These are phyloP conservation scores for Phytophthora citricola DNA, from an alignment of 352 stramenopile genomes.

Conservation along the genomic window DNA sequence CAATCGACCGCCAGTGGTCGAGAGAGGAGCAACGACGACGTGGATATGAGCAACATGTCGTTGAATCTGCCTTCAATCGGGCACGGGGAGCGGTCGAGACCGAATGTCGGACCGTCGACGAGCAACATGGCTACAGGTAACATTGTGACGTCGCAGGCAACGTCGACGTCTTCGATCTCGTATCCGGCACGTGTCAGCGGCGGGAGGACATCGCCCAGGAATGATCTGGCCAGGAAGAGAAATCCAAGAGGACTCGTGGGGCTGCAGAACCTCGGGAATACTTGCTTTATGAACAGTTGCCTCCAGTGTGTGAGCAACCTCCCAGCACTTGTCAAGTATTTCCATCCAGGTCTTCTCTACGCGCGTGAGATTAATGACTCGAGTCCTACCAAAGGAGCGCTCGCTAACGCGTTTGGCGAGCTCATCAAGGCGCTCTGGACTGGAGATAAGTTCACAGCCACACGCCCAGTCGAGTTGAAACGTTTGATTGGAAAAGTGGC, in stretches of 20 bases:
- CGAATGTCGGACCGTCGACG: slow-evolving; percentile 18
- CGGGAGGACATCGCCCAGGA: slow-evolving; percentile 23
- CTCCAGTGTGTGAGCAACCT: slow-evolving; percentile 86
- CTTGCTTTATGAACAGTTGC: slow-evolving; percentile 91
- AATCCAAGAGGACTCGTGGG: slow-evolving; percentile 57
- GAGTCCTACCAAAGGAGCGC: slow-evolving; percentile 67
- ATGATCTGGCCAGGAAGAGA: slow-evolving; percentile 30
- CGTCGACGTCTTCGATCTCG: slow-evolving; percentile 14
- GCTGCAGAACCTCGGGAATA: slow-evolving; percentile 85
- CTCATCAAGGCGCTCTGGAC: slow-evolving; percentile 77
- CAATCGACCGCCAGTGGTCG: slow-evolving; percentile 39
- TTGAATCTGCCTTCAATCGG: slow-evolving; percentile 30
- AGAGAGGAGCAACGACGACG: slow-evolving; percentile 23
- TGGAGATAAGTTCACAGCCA: slow-evolving; percentile 59
- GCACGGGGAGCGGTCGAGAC: slow-evolving; percentile 25
- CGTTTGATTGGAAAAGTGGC: slow-evolving; percentile 77
- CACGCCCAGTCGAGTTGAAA: slow-evolving; percentile 72
- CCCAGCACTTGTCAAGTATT: slow-evolving; percentile 61
- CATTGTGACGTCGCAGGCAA: slow-evolving; percentile 34
- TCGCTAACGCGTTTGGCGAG: slow-evolving; percentile 70
- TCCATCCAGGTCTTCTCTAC: slow-evolving; percentile 45
- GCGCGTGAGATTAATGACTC: slow-evolving; percentile 60
- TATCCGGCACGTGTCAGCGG: slow-evolving; percentile 17
- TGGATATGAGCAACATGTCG: slow-evolving; percentile 18
- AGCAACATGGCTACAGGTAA: slow-evolving; percentile 29